Evolutionary conservation across 257 asterid genomes (phyloP), one percentile per base, ranked within the genome.

Genomic region (Haberlea rhodopensis): DNA sequence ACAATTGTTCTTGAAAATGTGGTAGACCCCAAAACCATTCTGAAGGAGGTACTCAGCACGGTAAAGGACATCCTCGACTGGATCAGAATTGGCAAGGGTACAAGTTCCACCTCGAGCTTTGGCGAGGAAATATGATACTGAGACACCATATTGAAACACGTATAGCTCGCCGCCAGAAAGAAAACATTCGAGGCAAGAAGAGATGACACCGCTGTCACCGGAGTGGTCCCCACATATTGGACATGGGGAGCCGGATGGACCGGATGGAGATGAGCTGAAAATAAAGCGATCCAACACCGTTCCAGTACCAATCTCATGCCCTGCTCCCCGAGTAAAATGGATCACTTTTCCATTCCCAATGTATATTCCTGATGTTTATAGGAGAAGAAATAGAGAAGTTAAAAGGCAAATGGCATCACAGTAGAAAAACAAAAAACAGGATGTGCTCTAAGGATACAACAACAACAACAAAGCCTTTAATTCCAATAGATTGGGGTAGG

Each of bases 81-180:
- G 92, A 70, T 91, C 96, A 4, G 96, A 61, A 5, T 16, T 62
- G 60, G 95, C 95, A 37, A 83, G 82, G 26, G 98, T 85, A 53
- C 96, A 89, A 1, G 96, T 89, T 58, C 96, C 96, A 5, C 98
- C 96, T 15, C 96, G 95, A 68, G 84, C 84, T 81, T 82, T 84
- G 52, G 94, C 92, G 1, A 91, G 72, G 57, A 89, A 91, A 28
- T 78, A 22, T 18, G 73, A 75, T 1, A 86, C 75, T 0, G 90
- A 69, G 72, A 84, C 87, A 15, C 75, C 76, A 32, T 89, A 91
- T 69, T 83, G 79, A 45, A 91, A 89, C 56, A 23, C 76, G 57
- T 91, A 89, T 4, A 91, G 84, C 20, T 77, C 85, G 24, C 96
- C 96, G 1, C 75, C 86, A 25, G 73, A 67, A 52, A 91, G 95